phyloP scores from a whole-genome alignment of 2,329 filamentous ascomycete species.

The Falciphora oryzae region DNA sequence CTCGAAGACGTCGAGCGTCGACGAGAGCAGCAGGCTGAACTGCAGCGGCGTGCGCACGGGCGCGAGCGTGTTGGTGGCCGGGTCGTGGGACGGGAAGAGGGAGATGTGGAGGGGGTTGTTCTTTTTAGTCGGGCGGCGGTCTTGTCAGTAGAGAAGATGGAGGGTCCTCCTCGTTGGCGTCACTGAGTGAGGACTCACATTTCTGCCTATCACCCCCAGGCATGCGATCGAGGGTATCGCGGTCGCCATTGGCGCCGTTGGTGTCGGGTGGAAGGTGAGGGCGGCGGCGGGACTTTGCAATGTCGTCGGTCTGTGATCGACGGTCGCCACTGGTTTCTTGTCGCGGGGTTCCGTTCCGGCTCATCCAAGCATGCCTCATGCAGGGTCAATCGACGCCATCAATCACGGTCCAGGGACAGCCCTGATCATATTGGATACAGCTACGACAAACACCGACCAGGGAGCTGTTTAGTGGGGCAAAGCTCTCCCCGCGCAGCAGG shows the following conservation, averaged over 20 bases:
- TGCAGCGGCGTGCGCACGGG: slow-evolving; percentile 71
- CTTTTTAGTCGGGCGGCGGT: slow-evolving; percentile 38
- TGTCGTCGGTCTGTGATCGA: background rate
- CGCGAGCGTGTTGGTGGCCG: slow-evolving; percentile 41
- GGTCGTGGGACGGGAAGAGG: slow-evolving; percentile 72
- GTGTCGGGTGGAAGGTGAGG: too few species aligned
- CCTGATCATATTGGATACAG: background rate
- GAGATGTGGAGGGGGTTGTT: slow-evolving; percentile 95
- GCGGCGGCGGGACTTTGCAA: background rate
- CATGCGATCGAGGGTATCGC: slow-evolving; percentile 80
- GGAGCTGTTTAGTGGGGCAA: background rate
- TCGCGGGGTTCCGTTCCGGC: background rate
- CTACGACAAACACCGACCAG: background rate
- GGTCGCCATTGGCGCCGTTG: slow-evolving; percentile 43
- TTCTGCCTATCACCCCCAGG: slow-evolving; percentile 88
- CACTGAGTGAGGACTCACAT: slow-evolving; percentile 48
- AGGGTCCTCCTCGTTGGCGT: background rate
- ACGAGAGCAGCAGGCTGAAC: slow-evolving; percentile 86
- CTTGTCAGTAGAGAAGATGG: slow-evolving; percentile 3
- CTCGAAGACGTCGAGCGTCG: slow-evolving; percentile 90
- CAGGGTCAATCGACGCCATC: background rate
- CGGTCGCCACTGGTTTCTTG: background rate
- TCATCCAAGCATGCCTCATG: background rate
- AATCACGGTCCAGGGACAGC: background rate
- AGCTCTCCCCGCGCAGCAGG: background rate